Base-by-base conservation (phyloP, 768 basidiomycete species). In the Boletus reticuloceps region DNA sequence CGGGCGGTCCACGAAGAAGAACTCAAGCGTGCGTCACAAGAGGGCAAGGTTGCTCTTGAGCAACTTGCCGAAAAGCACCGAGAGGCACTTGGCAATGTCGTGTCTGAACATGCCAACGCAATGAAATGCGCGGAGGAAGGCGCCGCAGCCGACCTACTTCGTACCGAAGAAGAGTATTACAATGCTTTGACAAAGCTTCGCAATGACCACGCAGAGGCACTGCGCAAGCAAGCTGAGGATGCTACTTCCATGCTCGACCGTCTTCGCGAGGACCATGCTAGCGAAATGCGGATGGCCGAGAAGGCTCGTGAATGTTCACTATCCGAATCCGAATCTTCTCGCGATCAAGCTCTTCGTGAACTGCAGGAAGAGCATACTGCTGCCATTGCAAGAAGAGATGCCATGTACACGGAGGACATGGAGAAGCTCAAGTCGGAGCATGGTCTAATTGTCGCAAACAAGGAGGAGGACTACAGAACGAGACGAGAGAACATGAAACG, bases 131-230 rank as follows among this genome's bases (percentile, higher is more conserved):
- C 82, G 67, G 85, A 86, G 41, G 83, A 83, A 12, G 77, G 82
- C 56, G 71, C 81, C 27, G 77, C 82, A 7, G 74, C 78, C 13
- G 73, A 77, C 39, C 78, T 90, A 14, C 83, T 83, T 56, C 80
- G 78, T 49, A 90, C 87, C 7, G 88, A 89, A 64, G 89, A 87
- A 62, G 86, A 91, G 65, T 91, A 91, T 63, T 90, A 91, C 67
- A 85, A 91, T 54, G 84, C 84, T 20, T 74, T 94, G 40, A 88
- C 84, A 14, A 89, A 88, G 61, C 80, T 93, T 46, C 87, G 90
- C 41, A 75, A 68, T 14, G 86, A 90, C 64, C 90, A 94, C 61
- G 77, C 81, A 4, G 81, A 84, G 57, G 77, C 82, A 25, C 74
- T 93, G 54, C 81, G 82, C 58, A 82, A 77, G 61, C 81, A 86